Percentiles rank a stretch among this genome's conserved stretches.
phyloP scores from a whole-genome alignment of 495 filamentous ascomycete genomes.

The Parmelia sp. region DNA sequence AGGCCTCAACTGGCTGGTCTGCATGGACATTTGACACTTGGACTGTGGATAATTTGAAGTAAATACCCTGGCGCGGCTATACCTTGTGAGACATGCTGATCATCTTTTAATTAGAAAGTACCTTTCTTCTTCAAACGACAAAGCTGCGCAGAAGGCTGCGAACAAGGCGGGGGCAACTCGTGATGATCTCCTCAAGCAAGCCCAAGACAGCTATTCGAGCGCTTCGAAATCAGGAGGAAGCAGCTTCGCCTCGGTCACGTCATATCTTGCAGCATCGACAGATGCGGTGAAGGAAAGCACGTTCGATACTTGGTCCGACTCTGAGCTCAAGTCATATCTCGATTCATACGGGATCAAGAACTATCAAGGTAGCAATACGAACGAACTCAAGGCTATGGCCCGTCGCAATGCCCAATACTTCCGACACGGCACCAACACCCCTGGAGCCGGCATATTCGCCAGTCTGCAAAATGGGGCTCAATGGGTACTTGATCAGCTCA shows the following conservation, averaged over 20 bases:
- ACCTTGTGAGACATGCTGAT: constrained; percentile 18
- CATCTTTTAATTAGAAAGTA: constrained; percentile 49
- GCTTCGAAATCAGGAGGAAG: constrained; percentile 63
- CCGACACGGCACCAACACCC: constrained; percentile 65
- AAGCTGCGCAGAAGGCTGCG: constrained; percentile 51
- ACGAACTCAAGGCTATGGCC: constrained; percentile 59
- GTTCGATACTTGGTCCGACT: constrained; percentile 77
- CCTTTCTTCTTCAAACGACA: constrained; percentile 60
- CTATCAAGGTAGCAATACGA: constrained; percentile 62
- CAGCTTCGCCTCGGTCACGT: constrained; percentile 67
- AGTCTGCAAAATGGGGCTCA: constrained; percentile 53
- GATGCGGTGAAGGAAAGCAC: constrained; percentile 59
- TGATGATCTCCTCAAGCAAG: constrained; percentile 66
- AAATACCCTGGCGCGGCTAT: constrained; percentile 23
- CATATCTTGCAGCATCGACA: constrained; percentile 63
- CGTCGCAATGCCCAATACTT: constrained; percentile 70
- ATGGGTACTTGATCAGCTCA: constrained; percentile 57
- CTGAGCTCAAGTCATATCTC: constrained; percentile 73
- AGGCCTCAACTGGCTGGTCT: constrained; percentile 62
- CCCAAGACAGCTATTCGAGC: constrained; percentile 61
- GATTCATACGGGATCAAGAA: constrained; percentile 72
- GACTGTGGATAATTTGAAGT: constrained; percentile 69
- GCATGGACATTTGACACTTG: constrained; percentile 85
- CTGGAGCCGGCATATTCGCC: constrained; percentile 57
- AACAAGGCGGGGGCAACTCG: constrained; percentile 60